Evolutionary conservation across 2,329 filamentous ascomycete genomes (phyloP).

Genomic region (Monilinia fructicola): DNA sequence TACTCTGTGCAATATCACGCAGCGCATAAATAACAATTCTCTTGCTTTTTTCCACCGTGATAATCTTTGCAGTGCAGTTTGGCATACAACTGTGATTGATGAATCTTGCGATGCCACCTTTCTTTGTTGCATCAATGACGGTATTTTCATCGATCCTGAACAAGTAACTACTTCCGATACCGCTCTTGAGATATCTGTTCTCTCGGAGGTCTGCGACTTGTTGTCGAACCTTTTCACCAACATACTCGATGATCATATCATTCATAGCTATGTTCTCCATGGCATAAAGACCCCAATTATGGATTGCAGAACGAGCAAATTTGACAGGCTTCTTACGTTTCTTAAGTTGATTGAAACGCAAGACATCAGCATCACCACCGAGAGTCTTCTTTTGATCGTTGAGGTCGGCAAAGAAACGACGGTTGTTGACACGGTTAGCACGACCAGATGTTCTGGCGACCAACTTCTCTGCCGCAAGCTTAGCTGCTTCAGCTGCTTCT

Average conservation of each 20-base stretch:
- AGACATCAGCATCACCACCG: slow-evolving; percentile 80
- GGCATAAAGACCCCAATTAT: slow-evolving; percentile 97
- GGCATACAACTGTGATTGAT: slow-evolving; percentile 99
- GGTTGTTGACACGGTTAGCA: slow-evolving; percentile 92
- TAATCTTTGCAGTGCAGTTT: slow-evolving; percentile 98
- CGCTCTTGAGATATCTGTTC: slow-evolving; percentile 87
- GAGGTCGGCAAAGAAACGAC: slow-evolving; percentile 89
- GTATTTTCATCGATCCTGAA: slow-evolving; percentile 98
- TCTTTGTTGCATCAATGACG: slow-evolving; percentile 97
- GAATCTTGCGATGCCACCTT: slow-evolving; percentile 95
- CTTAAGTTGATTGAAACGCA: slow-evolving; percentile 98
- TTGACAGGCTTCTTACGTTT: slow-evolving; percentile 99
- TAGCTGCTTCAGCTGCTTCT: slow-evolving; percentile 68
- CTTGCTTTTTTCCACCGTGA: slow-evolving; percentile 97
- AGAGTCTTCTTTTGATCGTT: slow-evolving; percentile 90
- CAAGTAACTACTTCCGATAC: slow-evolving; percentile 94
- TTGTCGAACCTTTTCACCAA: slow-evolving; percentile 94
- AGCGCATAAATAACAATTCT: slow-evolving; percentile 98
- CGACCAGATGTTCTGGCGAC: slow-evolving; percentile 86
- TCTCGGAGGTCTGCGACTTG: slow-evolving; percentile 97
- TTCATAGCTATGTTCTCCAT: slow-evolving; percentile 97
- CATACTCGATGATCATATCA: slow-evolving; percentile 99
- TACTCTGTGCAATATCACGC: slow-evolving; percentile 92
- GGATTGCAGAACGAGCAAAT: slow-evolving; percentile 95
- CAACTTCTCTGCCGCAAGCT: slow-evolving; percentile 74